Evolutionary conservation across 768 basidiomycete species (phyloP).

Genomic region (Rubroboletus pulcherrimus): DNA sequence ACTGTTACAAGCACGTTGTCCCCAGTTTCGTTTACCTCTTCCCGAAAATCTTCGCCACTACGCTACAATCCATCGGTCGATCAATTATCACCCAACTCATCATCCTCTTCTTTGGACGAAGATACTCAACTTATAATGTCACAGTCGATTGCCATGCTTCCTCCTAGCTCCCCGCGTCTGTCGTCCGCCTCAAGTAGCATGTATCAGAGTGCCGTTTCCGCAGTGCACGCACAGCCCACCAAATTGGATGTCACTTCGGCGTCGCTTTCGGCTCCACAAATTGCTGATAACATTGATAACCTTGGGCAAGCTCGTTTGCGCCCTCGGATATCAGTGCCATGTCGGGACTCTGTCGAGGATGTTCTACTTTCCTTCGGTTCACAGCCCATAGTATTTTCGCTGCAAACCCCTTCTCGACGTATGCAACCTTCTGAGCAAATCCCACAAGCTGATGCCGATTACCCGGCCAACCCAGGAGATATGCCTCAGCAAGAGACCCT

Average conservation of each 20-base stretch:
- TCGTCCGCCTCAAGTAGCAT: conserved; percentile 60
- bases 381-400: conserved; percentile 54
- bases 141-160: conserved; percentile 66
- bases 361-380: conserved; percentile 58
- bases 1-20: conserved; percentile 23
- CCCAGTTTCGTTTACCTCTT: conserved; percentile 24
- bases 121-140: conserved; percentile 66
- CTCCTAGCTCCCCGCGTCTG: conserved; percentile 43
- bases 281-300: neutral
- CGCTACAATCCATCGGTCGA: neutral
- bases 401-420: conserved; percentile 44
- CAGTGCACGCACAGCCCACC: conserved; percentile 2
- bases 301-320: neutral
- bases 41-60: conserved; percentile 8
- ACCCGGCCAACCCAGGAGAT: conserved; percentile 8
- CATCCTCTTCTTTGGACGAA: conserved; percentile 62
- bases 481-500: conserved; percentile 30
- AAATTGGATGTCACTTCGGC: neutral
- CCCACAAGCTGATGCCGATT: neutral
- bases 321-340: conserved; percentile 7
- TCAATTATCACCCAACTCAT: conserved; percentile 45
- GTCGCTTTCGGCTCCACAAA: neutral
- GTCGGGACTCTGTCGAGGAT: conserved; percentile 34
- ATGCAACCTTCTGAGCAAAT: conserved; percentile 9
- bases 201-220: conserved; percentile 73